Percentiles rank a stretch among this genome's conserved stretches.
phyloP scores from a whole-genome alignment of 2,329 filamentous ascomycete genomes.

The Boeremia lycopersici region DNA sequence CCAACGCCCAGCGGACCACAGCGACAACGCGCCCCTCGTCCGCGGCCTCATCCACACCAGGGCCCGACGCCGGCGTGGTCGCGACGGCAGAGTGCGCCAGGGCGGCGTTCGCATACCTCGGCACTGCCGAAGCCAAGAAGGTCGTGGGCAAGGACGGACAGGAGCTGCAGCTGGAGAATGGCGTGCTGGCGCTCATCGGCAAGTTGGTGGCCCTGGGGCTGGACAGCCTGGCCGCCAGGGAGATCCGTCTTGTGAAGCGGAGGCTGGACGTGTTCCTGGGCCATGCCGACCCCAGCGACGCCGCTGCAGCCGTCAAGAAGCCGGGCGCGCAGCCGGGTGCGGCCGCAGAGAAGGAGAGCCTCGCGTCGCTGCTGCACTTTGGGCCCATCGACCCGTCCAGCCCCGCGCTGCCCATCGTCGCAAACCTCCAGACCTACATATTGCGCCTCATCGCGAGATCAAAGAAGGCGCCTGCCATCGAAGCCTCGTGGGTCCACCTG shows the following conservation, averaged over 20 bases:
- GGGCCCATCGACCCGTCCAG: conserved; percentile 47
- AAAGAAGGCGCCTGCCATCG: conserved; percentile 65
- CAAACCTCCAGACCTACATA: conserved; percentile 68
- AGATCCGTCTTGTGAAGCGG: conserved; percentile 69
- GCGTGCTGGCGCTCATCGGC: conserved; percentile 71
- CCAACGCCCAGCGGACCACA: conserved; percentile 54
- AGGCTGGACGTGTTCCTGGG: conserved; percentile 58
- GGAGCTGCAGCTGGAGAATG: conserved; percentile 72
- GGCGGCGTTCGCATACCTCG: conserved; percentile 68
- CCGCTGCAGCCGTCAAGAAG: conserved; percentile 9
- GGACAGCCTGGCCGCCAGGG: conserved; percentile 71
- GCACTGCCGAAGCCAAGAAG: conserved; percentile 60
- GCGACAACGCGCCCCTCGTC: conserved; percentile 48
- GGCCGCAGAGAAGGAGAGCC: conserved; percentile 50
- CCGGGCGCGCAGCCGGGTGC: conserved; percentile 34
- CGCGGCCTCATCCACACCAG: conserved; percentile 31
- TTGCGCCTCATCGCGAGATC: conserved; percentile 67
- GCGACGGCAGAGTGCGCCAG: conserved; percentile 72
- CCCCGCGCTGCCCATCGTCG: conserved; percentile 59
- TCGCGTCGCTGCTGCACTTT: conserved; percentile 69
- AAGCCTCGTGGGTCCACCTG: conserved; percentile 63
- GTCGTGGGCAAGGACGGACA: conserved; percentile 61
- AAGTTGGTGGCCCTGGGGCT: conserved; percentile 70
- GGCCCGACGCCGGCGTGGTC: conserved; percentile 49
- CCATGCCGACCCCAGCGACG: conserved; percentile 7